phyloP scores from a whole-genome alignment of 2,329 filamentous ascomycete genomes.

The Dothiorella sarmentorum region DNA sequence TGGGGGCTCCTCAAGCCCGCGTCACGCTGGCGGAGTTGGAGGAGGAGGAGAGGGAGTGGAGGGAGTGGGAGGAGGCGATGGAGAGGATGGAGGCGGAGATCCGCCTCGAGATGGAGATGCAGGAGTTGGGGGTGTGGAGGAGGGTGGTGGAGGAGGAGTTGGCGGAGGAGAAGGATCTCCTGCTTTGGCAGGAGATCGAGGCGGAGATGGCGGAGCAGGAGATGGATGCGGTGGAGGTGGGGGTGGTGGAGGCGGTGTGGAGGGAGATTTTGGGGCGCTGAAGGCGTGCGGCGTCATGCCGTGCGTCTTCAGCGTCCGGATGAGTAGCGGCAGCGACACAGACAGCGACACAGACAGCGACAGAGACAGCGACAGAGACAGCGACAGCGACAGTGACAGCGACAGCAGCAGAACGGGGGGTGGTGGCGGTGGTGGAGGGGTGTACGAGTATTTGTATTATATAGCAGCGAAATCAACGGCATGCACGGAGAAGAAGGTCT shows the following conservation, averaged over 20 bases:
- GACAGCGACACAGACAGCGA: neutral
- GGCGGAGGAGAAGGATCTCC: neutral
- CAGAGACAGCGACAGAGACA: neutral
- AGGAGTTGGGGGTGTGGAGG: neutral
- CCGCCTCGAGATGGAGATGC: conserved; percentile 6
- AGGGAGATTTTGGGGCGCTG: neutral
- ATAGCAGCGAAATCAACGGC: neutral
- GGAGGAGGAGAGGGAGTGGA: neutral
- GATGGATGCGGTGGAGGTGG: conserved; percentile 1
- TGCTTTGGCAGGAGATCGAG: conserved; percentile 7
- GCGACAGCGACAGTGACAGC: neutral
- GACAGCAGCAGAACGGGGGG: too few species aligned
- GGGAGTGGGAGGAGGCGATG: conserved; percentile 8
- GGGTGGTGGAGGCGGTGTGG: neutral
- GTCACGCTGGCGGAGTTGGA: neutral
- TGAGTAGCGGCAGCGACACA: neutral
- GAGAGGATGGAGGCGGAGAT: conserved; percentile 1
- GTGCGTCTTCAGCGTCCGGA: neutral
- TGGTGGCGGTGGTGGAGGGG: neutral
- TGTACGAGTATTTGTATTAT: conserved; percentile 10
- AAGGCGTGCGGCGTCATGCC: conserved; percentile 2
- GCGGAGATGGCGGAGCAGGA: conserved; percentile 12
- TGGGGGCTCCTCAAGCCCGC: neutral
- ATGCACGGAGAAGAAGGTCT: neutral
- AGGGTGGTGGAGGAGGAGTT: neutral